These are phyloP conservation scores for Tulasnella sp. DNA, from an alignment of 768 basidiomycete genomes.

Conservation along the genomic window DNA sequence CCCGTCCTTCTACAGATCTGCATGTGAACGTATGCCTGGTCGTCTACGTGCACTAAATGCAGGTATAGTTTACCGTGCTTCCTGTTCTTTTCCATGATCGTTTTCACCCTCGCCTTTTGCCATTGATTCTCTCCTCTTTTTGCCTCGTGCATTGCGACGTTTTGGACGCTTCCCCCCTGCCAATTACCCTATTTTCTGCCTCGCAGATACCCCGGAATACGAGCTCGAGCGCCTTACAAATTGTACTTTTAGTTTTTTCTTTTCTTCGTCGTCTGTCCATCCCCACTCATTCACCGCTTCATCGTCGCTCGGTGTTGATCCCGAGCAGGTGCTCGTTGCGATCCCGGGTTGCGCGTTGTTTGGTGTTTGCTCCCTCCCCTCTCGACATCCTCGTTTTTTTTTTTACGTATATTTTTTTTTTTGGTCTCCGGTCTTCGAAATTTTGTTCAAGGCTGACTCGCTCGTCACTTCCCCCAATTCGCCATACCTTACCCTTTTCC, in stretches of 20 bases:
- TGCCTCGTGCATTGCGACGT: background rate
- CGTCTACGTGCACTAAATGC: slow-evolving; percentile 25
- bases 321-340: background rate
- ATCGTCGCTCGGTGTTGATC: background rate
- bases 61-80: background rate
- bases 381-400: slow-evolving; percentile 2
- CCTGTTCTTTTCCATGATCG: slow-evolving; percentile 4
- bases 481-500: slow-evolving; percentile 8
- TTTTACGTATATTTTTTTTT: background rate
- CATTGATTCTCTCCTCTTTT: slow-evolving; percentile 10
- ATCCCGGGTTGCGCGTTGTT: background rate
- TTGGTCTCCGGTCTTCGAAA: background rate
- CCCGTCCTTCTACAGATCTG: slow-evolving; percentile 3
- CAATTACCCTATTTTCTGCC: background rate
- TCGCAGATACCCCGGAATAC: background rate
- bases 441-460: background rate
- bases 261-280: background rate
- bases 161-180: background rate
- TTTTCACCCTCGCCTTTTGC: slow-evolving; percentile 2
- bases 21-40: slow-evolving; percentile 27
- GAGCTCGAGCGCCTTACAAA: slow-evolving; percentile 1
- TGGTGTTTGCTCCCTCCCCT: slow-evolving; percentile 3
- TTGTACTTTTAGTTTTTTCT: slow-evolving; percentile 7
- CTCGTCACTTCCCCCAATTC: background rate
- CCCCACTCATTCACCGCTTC: slow-evolving; percentile 9